Evolutionary conservation across 257 asterid species (phyloP), one percentile per base, ranked within the genome.

Genomic region (Gynochthodes officinalis): DNA sequence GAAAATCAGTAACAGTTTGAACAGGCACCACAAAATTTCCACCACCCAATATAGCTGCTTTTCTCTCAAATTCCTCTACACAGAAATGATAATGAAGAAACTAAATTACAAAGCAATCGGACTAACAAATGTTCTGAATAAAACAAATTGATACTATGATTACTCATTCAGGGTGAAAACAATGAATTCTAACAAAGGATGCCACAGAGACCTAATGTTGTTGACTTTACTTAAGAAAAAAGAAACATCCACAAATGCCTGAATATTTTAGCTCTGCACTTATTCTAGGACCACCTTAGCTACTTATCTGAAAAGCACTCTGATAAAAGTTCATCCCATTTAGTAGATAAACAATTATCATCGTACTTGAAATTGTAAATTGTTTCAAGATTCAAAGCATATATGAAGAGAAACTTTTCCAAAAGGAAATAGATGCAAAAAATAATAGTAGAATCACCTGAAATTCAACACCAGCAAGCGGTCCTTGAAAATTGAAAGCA

Each of bases 21-120:
- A 86, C 97, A 33, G 99, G 99, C 77, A 89, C 90, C 12, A 89
- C 92, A 54, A 94, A 94, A 79, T 85, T 79, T 67, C 99, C 99
- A n/a, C 99, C 99, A 1, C 99, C 99, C 95, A 94, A 79, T 50
- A 57, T 16, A 74, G 99, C 97, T 11, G 97, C 97, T 83, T 79
- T 88, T 54, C 78, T 87, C 77, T 94, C 99, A 0, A 88, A 85
- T 67, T 70, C 70, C 89, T 88, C 99, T 94, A 69, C 30, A 75
- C 40, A 69, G 19, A 30, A 53, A 50, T 54, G 30, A 50, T 37
- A 74, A 75, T 18, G 66, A 54, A 50, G n/a, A 69, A 49, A 64
- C 30, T 18, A 15, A 62, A 27, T 21, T 59, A 14, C 11, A n/a
- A 44, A 67, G 39, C 67, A 69, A 61, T 3, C 23, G 18, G 54